Evolutionary conservation across 768 basidiomycete species (phyloP).

Genomic region (Boletus tomentosulus): DNA sequence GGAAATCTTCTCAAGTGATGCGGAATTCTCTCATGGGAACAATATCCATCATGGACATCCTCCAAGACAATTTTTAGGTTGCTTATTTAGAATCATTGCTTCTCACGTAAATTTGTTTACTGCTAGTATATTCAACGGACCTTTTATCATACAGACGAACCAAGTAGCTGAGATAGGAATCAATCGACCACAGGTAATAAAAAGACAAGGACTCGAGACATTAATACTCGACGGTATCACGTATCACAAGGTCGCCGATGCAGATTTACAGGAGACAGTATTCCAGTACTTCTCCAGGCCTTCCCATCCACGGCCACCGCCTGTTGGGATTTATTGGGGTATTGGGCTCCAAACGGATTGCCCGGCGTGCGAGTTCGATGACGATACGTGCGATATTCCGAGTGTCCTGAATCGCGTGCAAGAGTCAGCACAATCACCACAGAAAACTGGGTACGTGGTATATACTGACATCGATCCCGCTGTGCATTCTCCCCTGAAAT

Average conservation of each 20-base stretch:
- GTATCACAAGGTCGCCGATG: neutral
- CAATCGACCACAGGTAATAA: neutral
- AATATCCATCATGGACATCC: too few relatives aligned
- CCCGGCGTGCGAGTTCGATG: constrained; percentile 67
- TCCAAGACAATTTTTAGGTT: neutral
- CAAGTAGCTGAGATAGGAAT: neutral
- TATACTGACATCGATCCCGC: constrained; percentile 82
- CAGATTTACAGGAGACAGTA: constrained; percentile 22
- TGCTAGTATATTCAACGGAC: too few relatives aligned
- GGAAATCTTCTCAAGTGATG: too few relatives aligned
- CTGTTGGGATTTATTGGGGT: constrained; percentile 58
- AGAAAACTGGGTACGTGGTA: neutral
- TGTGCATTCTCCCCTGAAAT: constrained; percentile 83
- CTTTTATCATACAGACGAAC: neutral
- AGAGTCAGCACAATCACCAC: constrained; percentile 2
- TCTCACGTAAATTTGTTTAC: neutral
- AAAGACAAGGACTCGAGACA: neutral
- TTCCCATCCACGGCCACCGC: constrained; percentile 88
- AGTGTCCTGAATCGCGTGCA: constrained; percentile 57
- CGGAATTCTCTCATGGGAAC: too few relatives aligned
- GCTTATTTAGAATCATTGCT: neutral
- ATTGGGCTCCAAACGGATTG: constrained; percentile 69
- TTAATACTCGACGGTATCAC: neutral
- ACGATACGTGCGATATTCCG: constrained; percentile 85
- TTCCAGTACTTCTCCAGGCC: constrained; percentile 62